These are phyloP conservation scores for Termitomyces heimii DNA, from an alignment of 768 basidiomycete genomes.

Conservation along the genomic window DNA sequence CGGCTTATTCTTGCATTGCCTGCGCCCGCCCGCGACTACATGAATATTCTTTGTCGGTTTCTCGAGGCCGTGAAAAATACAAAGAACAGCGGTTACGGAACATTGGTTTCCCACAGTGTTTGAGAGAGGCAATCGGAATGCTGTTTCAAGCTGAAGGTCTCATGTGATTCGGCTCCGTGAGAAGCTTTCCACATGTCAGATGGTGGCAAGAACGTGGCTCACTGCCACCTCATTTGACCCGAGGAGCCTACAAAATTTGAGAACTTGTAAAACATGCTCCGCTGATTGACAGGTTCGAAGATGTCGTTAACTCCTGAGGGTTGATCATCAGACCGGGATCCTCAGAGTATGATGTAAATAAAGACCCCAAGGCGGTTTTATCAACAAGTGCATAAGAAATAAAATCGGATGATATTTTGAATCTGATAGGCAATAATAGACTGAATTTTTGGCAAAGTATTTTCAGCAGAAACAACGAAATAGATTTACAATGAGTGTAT, in stretches of 20 bases:
- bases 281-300: background rate
- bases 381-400: background rate
- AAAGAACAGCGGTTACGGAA: background rate
- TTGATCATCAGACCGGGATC: background rate
- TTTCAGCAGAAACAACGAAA: background rate
- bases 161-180: constrained; percentile 3
- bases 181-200: background rate
- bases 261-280: background rate
- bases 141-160: background rate
- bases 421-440: no score
- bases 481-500: background rate
- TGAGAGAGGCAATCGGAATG: background rate
- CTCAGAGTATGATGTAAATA: background rate
- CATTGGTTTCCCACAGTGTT: background rate
- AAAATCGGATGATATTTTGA: background rate
- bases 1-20: background rate
- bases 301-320: background rate
- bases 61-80: background rate
- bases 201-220: constrained; percentile 4
- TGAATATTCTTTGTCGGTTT: background rate
- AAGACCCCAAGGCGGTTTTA: background rate
- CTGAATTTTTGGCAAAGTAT: background rate
- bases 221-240: background rate
- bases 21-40: background rate
- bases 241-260: background rate